These are phyloP conservation scores for Chamaecrista fasciculata DNA, from an alignment of 306 rosid genomes.

Conservation along the genomic window DNA sequence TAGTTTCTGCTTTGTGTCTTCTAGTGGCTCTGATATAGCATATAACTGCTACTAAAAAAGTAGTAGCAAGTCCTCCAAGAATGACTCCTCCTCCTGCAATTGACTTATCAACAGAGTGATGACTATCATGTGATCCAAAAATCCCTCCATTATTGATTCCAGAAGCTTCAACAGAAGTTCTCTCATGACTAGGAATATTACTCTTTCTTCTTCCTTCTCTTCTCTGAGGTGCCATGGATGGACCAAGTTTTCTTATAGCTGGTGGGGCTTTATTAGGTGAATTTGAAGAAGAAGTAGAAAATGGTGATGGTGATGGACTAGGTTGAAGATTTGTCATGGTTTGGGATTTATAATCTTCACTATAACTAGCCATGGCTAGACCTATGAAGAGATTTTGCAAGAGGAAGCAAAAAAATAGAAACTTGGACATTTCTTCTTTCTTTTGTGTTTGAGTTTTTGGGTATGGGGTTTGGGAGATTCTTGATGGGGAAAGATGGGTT, in stretches of 20 bases:
- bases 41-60: too few relatives aligned
- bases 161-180: constrained; percentile 24
- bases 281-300: constrained; percentile 26
- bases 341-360: constrained; percentile 18
- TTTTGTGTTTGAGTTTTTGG: neutral
- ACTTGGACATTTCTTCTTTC: constrained; percentile 44
- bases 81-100: constrained; percentile 77
- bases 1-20: too few relatives aligned
- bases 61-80: constrained; percentile 80
- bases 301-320: neutral
- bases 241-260: constrained; percentile 60
- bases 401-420: constrained; percentile 45
- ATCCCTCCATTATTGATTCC: constrained; percentile 12
- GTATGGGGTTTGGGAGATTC: neutral
- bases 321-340: neutral
- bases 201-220: constrained; percentile 23
- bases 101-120: constrained; percentile 59
- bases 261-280: constrained; percentile 23
- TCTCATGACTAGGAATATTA: constrained; percentile 31
- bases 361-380: constrained; percentile 36
- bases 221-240: constrained; percentile 32
- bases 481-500: constrained; percentile 26
- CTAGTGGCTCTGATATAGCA: too few relatives aligned
- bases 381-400: constrained; percentile 37
- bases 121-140: constrained; percentile 25